Base-by-base conservation (phyloP, 2,329 filamentous ascomycete genomes). In the Beauveria rudraprayagi region DNA sequence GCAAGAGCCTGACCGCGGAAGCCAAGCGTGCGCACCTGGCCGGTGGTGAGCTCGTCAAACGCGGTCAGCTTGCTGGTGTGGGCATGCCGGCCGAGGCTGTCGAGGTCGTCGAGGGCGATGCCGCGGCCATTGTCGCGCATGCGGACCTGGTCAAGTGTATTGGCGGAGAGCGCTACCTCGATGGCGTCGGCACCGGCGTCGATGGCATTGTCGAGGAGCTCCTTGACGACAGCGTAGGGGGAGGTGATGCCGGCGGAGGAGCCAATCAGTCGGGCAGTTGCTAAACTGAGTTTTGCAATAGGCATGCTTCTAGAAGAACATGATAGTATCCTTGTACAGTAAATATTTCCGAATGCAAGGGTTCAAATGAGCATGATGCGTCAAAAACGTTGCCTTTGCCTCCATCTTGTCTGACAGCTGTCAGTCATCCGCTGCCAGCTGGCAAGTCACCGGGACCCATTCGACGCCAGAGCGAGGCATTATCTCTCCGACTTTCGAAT, bases 1-100 rank as follows among this genome's bases (percentile, higher is more conserved):
- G 88, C 87, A 63, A 93, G 75, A 17, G 89, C 89, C 68, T 91
- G 84, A 22, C 90, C 90, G 41, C 90, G 83, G 68, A 92, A 93
- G 2, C 90, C 90, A n/a, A 92, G 78, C 37, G 80, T 86, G 48
- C 75, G 77, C 1, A 82, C 80, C 8, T 82, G 84, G 22, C 86
- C 73, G 1, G 68, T 70, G 56, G 74, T 77, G 43, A 92, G 74
- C 55, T 92, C 87, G 0, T 83, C 78, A 61, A 88, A 83, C n/a
- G 75, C 76, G 54, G 75, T 76, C 48, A 92, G 78, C 73, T 92
- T 93, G 77, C 88, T 92, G 1, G 90, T 92, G 67, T 88, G 83
- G 34, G 86, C 83, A n/a, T 79, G 79, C 58, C 80, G 80, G n/a
- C 87, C 88, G 2, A 91, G 77, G 5, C 79, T 70, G 17, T 80